Percentiles rank a stretch among this genome's conserved stretches.
phyloP scores from a whole-genome alignment of 2,329 filamentous ascomycete species.

The Arthrobotrys iridis region DNA sequence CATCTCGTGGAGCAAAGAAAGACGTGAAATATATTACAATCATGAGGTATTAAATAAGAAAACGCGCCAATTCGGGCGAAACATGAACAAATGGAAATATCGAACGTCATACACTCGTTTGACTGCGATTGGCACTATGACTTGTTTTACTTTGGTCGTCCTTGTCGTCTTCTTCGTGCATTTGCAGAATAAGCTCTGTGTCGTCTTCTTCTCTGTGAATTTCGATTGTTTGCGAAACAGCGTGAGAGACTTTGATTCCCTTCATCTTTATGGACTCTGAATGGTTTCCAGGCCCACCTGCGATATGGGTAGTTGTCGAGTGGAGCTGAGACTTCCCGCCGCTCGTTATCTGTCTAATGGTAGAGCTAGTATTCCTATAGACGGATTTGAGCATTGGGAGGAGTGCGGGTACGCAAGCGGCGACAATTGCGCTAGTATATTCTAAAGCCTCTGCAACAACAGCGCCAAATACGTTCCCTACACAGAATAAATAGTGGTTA shows the following conservation, averaged over 20 bases:
- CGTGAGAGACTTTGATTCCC: constrained; percentile 48
- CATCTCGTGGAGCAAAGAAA: constrained; percentile 1
- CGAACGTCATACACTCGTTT: constrained; percentile 42
- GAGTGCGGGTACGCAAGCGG: constrained; percentile 44
- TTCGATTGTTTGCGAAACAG: constrained; percentile 44
- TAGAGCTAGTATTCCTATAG: constrained; percentile 35
- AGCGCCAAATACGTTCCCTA: constrained; percentile 31
- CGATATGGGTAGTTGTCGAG: constrained; percentile 45
- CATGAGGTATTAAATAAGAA: background rate
- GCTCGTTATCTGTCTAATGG: constrained; percentile 42
- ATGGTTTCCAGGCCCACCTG: constrained; percentile 11
- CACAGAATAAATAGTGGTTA: background rate
- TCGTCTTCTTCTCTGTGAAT: constrained; percentile 27
- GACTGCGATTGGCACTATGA: constrained; percentile 37
- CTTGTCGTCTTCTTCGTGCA: constrained; percentile 25
- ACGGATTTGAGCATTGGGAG: constrained; percentile 49
- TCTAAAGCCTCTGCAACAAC: constrained; percentile 39
- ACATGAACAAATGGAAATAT: background rate
- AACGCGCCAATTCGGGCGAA: background rate
- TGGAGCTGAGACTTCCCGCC: constrained; percentile 35
- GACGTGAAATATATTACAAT: constrained; percentile 16
- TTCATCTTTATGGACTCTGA: constrained; percentile 48
- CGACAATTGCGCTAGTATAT: constrained; percentile 44
- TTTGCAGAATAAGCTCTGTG: constrained; percentile 33
- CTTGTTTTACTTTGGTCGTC: constrained; percentile 31